Percentiles rank a stretch among this genome's conserved stretches.
phyloP scores from a whole-genome alignment of 306 rosid genomes.

The Corylus heterophylla region DNA sequence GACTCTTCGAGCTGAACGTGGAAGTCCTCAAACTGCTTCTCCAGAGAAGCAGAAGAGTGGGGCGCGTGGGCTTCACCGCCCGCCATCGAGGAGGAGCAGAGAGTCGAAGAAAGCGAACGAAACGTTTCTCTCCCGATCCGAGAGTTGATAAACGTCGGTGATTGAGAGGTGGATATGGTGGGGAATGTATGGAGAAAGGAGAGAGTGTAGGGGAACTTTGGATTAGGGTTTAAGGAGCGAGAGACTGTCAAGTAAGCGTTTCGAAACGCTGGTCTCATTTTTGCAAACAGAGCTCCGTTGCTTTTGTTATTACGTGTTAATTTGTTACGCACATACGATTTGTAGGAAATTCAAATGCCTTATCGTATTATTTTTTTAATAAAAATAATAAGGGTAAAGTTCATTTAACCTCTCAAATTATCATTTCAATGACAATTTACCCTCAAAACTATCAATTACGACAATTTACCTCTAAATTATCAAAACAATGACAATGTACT shows the following conservation, averaged over 20 bases:
- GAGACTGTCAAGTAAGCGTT: slow-evolving; percentile 42
- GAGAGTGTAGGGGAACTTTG: slow-evolving; percentile 4
- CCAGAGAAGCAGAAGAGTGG: slow-evolving; percentile 46
- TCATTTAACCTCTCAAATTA: no score
- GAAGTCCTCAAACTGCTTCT: slow-evolving; percentile 73
- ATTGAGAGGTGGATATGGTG: slow-evolving; percentile 3
- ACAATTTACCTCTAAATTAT: no score
- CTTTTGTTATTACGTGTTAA: background rate
- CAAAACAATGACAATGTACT: no score
- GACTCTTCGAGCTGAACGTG: slow-evolving; percentile 69
- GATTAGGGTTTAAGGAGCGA: slow-evolving; percentile 54
- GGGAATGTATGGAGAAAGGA: slow-evolving; percentile 4
- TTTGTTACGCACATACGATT: no score
- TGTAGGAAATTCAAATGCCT: no score
- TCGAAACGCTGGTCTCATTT: slow-evolving; percentile 47
- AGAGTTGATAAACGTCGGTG: slow-evolving; percentile 15
- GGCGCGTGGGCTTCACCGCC: slow-evolving; percentile 37
- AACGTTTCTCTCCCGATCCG: slow-evolving; percentile 23
- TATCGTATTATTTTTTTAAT: no score
- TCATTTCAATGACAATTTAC: no score
- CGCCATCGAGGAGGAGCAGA: slow-evolving; percentile 51
- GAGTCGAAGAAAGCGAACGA: slow-evolving; percentile 19
- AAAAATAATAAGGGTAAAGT: no score
- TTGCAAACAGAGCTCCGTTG: background rate
- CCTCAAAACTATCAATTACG: no score